A percentile compares a stretch with the other conserved stretches of the same genome.
Evolutionary conservation across 1,284 basidiomycete species (phyloP).

Genomic region (Thecaphora thlaspeos): DNA sequence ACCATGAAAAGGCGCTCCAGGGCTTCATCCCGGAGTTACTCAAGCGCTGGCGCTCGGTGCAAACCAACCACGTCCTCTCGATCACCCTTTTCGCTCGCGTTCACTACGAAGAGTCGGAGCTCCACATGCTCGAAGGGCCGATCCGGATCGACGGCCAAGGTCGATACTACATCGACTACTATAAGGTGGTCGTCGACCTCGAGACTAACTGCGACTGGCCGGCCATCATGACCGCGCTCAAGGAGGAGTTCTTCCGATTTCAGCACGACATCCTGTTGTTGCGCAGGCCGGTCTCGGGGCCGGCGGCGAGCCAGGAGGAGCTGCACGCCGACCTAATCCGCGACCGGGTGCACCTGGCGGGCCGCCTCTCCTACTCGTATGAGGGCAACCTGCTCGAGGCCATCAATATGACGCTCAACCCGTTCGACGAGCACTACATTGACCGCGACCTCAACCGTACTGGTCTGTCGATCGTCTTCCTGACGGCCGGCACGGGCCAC

Average conservation of each 20-base stretch:
- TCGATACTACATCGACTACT: constrained; percentile 90
- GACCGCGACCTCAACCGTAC: constrained; percentile 93
- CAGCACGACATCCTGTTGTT: constrained; percentile 55
- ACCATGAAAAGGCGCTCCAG: constrained; percentile 93
- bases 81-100: constrained; percentile 93
- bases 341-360: constrained; percentile 58
- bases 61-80: constrained; percentile 89
- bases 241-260: constrained; percentile 64
- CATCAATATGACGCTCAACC: constrained; percentile 87
- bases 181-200: constrained; percentile 78
- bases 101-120: constrained; percentile 71
- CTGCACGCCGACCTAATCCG: constrained; percentile 40
- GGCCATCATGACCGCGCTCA: constrained; percentile 78
- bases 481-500: constrained; percentile 92
- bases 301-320: constrained; percentile 39
- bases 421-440: constrained; percentile 91
- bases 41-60: constrained; percentile 63
- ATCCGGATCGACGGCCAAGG: constrained; percentile 72
- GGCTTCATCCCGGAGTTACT: constrained; percentile 58
- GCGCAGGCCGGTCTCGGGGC: constrained; percentile 38
- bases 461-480: constrained; percentile 77
- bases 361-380: constrained; percentile 79
- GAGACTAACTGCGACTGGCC: constrained; percentile 86
- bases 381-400: constrained; percentile 94
- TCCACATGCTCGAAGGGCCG: constrained; percentile 58